These are phyloP conservation scores for Phytophthora megakarya DNA, from an alignment of 352 stramenopile species.

Conservation along the genomic window DNA sequence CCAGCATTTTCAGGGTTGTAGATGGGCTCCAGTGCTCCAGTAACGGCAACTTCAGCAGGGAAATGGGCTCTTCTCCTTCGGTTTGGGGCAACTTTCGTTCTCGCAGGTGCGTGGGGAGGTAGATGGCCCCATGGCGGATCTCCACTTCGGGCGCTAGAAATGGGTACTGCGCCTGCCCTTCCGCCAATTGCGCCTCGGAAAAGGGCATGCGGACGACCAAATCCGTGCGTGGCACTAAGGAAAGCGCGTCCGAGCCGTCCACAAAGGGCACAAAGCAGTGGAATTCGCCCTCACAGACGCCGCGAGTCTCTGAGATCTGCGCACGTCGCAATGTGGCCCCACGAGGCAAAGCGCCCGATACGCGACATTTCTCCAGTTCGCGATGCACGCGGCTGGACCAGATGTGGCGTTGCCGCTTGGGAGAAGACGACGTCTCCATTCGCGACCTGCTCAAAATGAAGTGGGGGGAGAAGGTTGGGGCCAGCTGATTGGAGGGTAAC, in stretches of 20 bases:
- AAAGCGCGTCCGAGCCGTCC: constrained; percentile 68
- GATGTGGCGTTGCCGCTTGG: constrained; percentile 64
- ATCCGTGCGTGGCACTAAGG: constrained; percentile 60
- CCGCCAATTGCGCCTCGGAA: constrained; percentile 26
- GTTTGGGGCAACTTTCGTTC: constrained; percentile 16
- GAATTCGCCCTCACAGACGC: constrained; percentile 61
- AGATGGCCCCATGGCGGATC: constrained; percentile 52
- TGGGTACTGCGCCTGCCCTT: constrained; percentile 57
- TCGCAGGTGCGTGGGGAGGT: constrained; percentile 59
- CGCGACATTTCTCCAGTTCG: constrained; percentile 75
- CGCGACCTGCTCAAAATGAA: constrained; percentile 8
- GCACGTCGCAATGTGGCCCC: constrained; percentile 56
- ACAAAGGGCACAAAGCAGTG: constrained; percentile 80
- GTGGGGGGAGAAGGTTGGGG: constrained; percentile 14
- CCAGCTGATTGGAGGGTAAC: constrained; percentile 20
- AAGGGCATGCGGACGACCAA: constrained; percentile 70
- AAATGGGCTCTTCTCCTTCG: constrained; percentile 33
- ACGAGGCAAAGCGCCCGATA: constrained; percentile 26
- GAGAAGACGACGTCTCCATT: constrained; percentile 32
- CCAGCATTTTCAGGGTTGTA: constrained; percentile 71
- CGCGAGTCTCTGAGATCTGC: constrained; percentile 51
- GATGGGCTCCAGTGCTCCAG: constrained; percentile 79
- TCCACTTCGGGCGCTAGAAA: constrained; percentile 60
- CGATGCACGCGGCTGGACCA: constrained; percentile 74
- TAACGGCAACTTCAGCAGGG: constrained; percentile 52